Conservation (phyloP, 768 basidiomycete genomes). For the Suillus hirtellus region DNA sequence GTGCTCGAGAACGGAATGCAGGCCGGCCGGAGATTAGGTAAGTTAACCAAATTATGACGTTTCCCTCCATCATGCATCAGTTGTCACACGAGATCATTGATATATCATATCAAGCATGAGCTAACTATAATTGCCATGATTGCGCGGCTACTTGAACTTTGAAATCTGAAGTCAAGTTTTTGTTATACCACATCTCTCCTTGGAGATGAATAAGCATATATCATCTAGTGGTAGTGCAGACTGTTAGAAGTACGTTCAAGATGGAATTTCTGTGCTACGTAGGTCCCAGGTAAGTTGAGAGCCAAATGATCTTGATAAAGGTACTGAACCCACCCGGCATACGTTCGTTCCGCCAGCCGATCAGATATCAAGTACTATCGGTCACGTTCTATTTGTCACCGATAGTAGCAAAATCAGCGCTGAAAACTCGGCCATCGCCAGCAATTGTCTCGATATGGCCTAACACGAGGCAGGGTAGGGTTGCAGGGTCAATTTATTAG, state of each 20-base stretch:
- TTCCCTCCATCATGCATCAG: not conserved
- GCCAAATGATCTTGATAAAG: not conserved
- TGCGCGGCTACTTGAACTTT: not conserved
- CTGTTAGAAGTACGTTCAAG: not conserved
- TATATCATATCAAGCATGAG: not conserved
- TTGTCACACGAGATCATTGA: not conserved
- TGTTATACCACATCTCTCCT: not conserved
- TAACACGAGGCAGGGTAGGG: conserved; percentile 28
- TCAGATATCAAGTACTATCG: not conserved
- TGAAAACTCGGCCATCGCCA: not conserved
- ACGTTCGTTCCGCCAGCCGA: not conserved
- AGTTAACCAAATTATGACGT: not conserved
- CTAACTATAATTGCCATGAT: not conserved
- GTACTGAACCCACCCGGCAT: not conserved
- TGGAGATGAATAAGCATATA: not conserved
- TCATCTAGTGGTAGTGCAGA: not conserved
- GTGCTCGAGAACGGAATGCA: not conserved
- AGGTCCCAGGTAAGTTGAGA: not conserved
- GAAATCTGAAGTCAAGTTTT: not conserved
- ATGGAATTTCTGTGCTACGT: not conserved
- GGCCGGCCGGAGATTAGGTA: not conserved
- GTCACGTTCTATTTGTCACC: no score
- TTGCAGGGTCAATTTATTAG: conserved; percentile 20
- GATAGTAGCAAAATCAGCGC: conserved; percentile 19
- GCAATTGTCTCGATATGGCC: conserved; percentile 34